These are phyloP conservation scores for Alternaria consortialis DNA, from an alignment of 2,329 filamentous ascomycete species.

Conservation along the genomic window DNA sequence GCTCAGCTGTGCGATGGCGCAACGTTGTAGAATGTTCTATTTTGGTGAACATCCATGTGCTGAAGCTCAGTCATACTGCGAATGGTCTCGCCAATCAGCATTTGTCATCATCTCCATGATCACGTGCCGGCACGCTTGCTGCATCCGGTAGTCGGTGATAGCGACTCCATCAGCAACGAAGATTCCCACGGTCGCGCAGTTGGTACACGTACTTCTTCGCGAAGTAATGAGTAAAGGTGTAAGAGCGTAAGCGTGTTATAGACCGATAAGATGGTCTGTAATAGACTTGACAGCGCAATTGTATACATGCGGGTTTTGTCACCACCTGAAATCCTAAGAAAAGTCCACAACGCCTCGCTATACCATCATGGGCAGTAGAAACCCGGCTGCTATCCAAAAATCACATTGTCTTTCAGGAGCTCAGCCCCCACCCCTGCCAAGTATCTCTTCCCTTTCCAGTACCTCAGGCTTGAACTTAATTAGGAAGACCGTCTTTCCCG, in stretches of 20 bases:
- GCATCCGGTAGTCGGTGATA: constrained; percentile 14
- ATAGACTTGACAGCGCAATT: neutral
- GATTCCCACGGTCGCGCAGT: neutral
- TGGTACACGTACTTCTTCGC: neutral
- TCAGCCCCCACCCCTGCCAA: constrained; percentile 67
- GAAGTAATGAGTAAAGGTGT: neutral
- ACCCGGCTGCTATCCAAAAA: neutral
- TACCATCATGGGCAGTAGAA: constrained; percentile 9
- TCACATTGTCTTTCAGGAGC: neutral
- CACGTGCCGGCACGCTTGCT: constrained; percentile 19
- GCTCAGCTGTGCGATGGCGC: constrained; percentile 7
- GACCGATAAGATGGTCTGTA: neutral
- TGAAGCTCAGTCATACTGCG: neutral
- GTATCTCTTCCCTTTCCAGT: constrained; percentile 85
- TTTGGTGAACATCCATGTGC: neutral
- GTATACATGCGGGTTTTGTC: neutral
- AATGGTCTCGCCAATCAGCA: constrained; percentile 18
- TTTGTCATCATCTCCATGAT: constrained; percentile 31
- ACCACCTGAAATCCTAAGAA: neutral
- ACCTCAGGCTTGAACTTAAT: constrained; percentile 93
- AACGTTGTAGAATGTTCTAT: constrained; percentile 34
- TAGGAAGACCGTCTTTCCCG: constrained; percentile 92
- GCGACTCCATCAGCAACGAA: neutral
- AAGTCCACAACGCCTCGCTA: constrained; percentile 28
- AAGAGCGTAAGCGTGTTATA: neutral